Conservation (phyloP, 2,329 filamentous ascomycete genomes). For the Akanthomyces muscarius region DNA sequence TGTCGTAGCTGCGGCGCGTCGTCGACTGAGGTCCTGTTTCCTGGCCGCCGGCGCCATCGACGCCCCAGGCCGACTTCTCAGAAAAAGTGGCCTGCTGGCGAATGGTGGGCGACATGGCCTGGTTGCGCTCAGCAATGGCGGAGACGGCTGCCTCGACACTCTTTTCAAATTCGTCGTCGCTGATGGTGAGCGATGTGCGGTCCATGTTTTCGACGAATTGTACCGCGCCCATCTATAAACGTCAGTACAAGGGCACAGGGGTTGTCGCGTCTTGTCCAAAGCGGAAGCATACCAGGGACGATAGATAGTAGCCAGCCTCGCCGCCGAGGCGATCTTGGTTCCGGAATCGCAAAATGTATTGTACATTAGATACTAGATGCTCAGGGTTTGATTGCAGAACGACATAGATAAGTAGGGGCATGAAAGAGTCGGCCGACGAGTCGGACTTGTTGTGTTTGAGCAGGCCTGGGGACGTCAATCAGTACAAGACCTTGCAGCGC, state of each 20-base stretch:
- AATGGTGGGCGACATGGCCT: slow-evolving; percentile 44
- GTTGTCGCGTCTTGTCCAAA: not conserved
- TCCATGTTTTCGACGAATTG: slow-evolving; percentile 97
- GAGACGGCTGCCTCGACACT: slow-evolving; percentile 97
- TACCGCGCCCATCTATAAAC: slow-evolving; percentile 74
- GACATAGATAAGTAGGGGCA: slow-evolving; percentile 91
- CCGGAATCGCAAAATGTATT: slow-evolving; percentile 94
- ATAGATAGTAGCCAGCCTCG: slow-evolving; percentile 98
- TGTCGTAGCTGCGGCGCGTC: slow-evolving; percentile 15
- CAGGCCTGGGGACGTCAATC: slow-evolving; percentile 53
- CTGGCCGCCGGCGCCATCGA: slow-evolving; percentile 45
- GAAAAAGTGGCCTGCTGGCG: slow-evolving; percentile 39
- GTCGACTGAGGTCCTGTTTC: slow-evolving; percentile 21
- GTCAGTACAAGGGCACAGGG: not conserved
- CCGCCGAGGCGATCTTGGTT: slow-evolving; percentile 96
- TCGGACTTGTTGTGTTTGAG: slow-evolving; percentile 90
- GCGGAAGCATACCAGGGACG: slow-evolving; percentile 64
- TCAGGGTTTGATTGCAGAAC: slow-evolving; percentile 93
- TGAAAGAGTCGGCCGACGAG: slow-evolving; percentile 93
- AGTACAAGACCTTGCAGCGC: not conserved
- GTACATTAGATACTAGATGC: slow-evolving; percentile 93
- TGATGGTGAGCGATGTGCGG: slow-evolving; percentile 86
- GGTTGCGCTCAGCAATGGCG: slow-evolving; percentile 88
- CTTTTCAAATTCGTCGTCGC: slow-evolving; percentile 89
- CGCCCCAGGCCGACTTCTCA: slow-evolving; percentile 36